phyloP scores from a whole-genome alignment of 2,329 filamentous ascomycete genomes.

The Alternaria alternata region DNA sequence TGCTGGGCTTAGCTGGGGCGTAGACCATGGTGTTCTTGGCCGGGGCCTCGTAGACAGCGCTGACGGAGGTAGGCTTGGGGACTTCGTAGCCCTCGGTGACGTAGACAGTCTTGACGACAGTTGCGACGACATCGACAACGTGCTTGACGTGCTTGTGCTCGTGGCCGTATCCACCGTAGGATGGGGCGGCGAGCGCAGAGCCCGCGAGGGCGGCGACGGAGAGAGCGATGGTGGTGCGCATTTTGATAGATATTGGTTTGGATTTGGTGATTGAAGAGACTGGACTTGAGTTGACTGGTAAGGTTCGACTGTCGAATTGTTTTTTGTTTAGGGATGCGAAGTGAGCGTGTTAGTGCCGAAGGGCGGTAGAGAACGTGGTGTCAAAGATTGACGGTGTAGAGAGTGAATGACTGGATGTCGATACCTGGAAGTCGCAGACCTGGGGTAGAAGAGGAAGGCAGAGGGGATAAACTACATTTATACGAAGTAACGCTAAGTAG shows the following conservation, averaged over 20 bases:
- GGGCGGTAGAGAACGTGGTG: constrained; percentile 43
- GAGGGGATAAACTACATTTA: constrained; percentile 38
- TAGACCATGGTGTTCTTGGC: constrained; percentile 10
- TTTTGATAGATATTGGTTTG: constrained; percentile 33
- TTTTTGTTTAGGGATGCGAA: constrained; percentile 19
- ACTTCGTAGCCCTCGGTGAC: constrained; percentile 26
- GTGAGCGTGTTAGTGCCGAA: constrained; percentile 38
- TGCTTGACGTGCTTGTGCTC: constrained; percentile 31
- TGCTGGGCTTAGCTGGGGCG: constrained; percentile 10
- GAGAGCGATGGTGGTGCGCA: constrained; percentile 37
- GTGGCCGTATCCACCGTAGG: constrained; percentile 15
- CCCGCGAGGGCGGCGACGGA: constrained; percentile 42
- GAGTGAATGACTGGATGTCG: constrained; percentile 39
- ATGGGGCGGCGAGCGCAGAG: constrained; percentile 39
- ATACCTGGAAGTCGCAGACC: constrained; percentile 49
- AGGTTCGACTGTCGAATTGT: constrained; percentile 29
- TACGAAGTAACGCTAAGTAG: constrained; percentile 28
- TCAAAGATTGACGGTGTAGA: constrained; percentile 41
- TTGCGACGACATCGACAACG: constrained; percentile 38
- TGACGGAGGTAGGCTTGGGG: constrained; percentile 6
- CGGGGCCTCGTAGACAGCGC: constrained; percentile 7
- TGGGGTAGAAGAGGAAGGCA: constrained; percentile 27
- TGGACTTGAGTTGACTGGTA: constrained; percentile 22
- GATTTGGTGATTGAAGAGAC: constrained; percentile 12
- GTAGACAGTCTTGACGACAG: constrained; percentile 38